Evolutionary conservation across 352 stramenopile species (phyloP), one percentile per base, ranked within the genome.

Genomic region (Pythium phragmitis): DNA sequence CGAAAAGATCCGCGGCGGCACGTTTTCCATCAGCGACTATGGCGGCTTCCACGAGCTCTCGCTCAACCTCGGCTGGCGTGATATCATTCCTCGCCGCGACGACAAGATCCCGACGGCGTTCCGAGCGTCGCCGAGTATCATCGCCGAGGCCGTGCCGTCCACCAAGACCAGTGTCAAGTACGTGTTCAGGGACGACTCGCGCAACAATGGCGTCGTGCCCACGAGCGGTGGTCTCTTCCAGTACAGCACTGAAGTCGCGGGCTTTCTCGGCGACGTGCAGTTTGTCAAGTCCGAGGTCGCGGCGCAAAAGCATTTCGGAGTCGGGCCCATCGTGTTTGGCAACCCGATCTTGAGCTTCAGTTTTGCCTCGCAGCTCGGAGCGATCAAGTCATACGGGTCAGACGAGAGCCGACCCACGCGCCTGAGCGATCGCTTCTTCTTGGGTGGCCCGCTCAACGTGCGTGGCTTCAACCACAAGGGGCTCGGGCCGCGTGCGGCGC

Each of bases 151-250:
- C 3, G 82, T 92, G 60, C 91, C 91, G 33, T 97, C 89, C 21
- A 90, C 91, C 19, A 98, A 97, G 75, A 96, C 88, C 41, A 97
- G 88, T 75, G 51, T 98, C 49, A 95, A 96, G 69, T 97, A 98
- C 64, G 83, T 91, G n/a, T 98, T 96, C 67, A 96, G 88, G 49
- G 85, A 96, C 52, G 91, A 98, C 64, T 81, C 78, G 41, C 89
- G 90, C 41, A 87, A 97, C 74, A 83, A 96, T 56, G n/a, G 75
- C 14, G 88, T 97, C 36, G 86, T 96, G 42, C 91, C 91, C 17
- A 96, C 86, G 43, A 57, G 67, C 47, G 91, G 91, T n/a, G 88
- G 87, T n/a, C 84, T 96, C 49, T 93, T 97, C 61, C 89, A 94
- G 67, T 89, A 91, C 71, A 86, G 87, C 57, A 88, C 85, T 36